These are phyloP conservation scores for Neurospora sp. DNA, from an alignment of 495 filamentous ascomycete genomes.

Conservation along the genomic window DNA sequence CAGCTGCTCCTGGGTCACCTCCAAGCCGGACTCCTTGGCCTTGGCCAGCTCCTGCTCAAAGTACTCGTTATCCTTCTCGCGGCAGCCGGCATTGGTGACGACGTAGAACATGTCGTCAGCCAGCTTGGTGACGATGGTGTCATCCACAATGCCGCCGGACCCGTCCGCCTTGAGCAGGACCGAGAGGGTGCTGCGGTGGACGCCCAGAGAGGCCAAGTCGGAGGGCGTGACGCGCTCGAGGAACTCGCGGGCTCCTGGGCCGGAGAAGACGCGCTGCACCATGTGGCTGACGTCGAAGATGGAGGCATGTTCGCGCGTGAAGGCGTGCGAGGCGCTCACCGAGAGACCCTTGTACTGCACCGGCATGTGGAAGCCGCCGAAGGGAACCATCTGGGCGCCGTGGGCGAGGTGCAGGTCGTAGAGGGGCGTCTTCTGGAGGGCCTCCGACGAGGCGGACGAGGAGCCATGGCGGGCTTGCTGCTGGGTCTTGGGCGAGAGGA, in stretches of 20 bases:
- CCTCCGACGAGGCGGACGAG: constrained; percentile 22
- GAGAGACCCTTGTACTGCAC: constrained; percentile 70
- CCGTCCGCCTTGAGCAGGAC: constrained; percentile 59
- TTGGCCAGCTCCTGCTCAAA: constrained; percentile 49
- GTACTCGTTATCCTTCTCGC: constrained; percentile 75
- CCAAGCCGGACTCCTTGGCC: constrained; percentile 48
- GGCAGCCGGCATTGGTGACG: constrained; percentile 91
- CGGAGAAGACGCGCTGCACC: constrained; percentile 58
- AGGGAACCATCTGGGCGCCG: constrained; percentile 94
- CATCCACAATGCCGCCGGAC: constrained; percentile 88
- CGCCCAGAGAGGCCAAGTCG: constrained; percentile 32
- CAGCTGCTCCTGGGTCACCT: constrained; percentile 44
- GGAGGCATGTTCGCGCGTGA: constrained; percentile 76
- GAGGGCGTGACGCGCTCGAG: constrained; percentile 73
- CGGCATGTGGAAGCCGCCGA: constrained; percentile 89
- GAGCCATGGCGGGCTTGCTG: constrained; percentile 14
- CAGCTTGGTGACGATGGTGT: constrained; percentile 76
- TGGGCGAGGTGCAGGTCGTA: constrained; percentile 70
- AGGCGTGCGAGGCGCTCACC: constrained; percentile 71
- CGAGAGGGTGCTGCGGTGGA: constrained; percentile 63
- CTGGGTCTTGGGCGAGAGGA: background rate
- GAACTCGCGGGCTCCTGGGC: constrained; percentile 66
- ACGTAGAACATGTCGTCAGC: constrained; percentile 68
- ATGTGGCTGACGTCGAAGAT: constrained; percentile 85
- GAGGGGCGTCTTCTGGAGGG: constrained; percentile 61